A percentile compares a stretch with the other conserved stretches of the same genome.
These are phyloP conservation scores for Suillus subalutaceus DNA, from an alignment of 768 basidiomycete species.

Conservation along the genomic window DNA sequence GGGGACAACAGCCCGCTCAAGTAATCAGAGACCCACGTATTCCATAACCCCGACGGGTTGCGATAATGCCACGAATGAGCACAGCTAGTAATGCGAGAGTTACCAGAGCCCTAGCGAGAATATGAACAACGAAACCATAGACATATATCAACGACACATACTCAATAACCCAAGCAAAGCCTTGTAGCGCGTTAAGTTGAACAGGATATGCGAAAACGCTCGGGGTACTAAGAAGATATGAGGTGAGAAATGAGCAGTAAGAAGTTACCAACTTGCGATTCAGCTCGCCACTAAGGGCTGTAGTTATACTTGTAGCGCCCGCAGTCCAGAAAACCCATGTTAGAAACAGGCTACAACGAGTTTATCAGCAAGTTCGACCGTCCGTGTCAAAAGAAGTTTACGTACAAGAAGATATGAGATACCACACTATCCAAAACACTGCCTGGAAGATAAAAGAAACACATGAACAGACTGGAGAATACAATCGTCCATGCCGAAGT, in stretches of 20 bases:
- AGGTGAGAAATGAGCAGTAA: constrained; percentile 1
- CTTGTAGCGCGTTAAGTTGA: constrained; percentile 76
- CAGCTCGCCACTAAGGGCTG: constrained; percentile 66
- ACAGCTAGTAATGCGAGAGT: constrained; percentile 63
- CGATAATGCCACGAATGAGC: constrained; percentile 61
- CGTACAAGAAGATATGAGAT: constrained; percentile 67
- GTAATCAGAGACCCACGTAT: constrained; percentile 55
- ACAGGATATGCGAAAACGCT: constrained; percentile 62
- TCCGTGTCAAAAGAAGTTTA: constrained; percentile 17
- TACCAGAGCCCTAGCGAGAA: constrained; percentile 56
- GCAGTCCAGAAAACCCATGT: constrained; percentile 84
- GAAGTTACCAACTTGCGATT: constrained; percentile 59
- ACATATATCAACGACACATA: constrained; percentile 34
- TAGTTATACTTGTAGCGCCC: constrained; percentile 70
- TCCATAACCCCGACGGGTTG: constrained; percentile 68
- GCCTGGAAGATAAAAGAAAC: constrained; percentile 48
- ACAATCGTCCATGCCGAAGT: constrained; percentile 70
- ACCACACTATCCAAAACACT: constrained; percentile 60
- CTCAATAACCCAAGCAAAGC: constrained; percentile 78
- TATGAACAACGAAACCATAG: background rate
- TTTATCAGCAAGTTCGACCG: background rate
- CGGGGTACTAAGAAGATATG: constrained; percentile 37
- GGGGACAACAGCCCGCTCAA: constrained; percentile 14
- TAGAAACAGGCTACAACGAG: constrained; percentile 50
- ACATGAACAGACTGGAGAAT: constrained; percentile 51